phyloP scores from a whole-genome alignment of 129 eudicot genomes.

The Gnaphalium uliginosum region DNA sequence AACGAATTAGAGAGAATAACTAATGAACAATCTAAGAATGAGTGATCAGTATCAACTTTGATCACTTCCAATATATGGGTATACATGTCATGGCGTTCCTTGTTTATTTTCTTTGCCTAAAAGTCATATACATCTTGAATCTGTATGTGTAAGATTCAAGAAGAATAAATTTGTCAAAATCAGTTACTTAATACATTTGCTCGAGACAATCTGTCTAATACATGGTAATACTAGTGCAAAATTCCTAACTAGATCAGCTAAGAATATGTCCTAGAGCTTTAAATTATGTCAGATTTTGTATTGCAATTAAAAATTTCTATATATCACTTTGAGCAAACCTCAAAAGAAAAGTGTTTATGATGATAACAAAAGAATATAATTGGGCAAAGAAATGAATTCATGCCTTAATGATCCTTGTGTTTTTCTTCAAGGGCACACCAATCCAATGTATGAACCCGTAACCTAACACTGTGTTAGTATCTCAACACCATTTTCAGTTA shows the following conservation, averaged over 20 bases:
- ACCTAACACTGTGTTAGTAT: constrained; percentile 75
- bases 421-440: background rate
- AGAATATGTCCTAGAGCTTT: background rate
- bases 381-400: background rate
- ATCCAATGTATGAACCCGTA: background rate
- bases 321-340: background rate
- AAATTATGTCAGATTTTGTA: background rate
- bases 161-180: background rate
- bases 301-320: background rate
- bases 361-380: background rate
- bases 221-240: background rate
- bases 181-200: background rate
- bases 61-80: background rate
- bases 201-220: background rate
- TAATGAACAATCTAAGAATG: background rate
- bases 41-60: background rate
- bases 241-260: background rate
- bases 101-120: background rate
- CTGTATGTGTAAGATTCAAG: background rate
- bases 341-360: background rate
- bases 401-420: background rate
- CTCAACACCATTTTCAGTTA: constrained; percentile 83
- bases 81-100: background rate
- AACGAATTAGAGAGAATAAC: background rate
- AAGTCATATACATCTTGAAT: background rate